Evolutionary conservation across 768 basidiomycete genomes (phyloP).

Genomic region (Suillus weaverae): DNA sequence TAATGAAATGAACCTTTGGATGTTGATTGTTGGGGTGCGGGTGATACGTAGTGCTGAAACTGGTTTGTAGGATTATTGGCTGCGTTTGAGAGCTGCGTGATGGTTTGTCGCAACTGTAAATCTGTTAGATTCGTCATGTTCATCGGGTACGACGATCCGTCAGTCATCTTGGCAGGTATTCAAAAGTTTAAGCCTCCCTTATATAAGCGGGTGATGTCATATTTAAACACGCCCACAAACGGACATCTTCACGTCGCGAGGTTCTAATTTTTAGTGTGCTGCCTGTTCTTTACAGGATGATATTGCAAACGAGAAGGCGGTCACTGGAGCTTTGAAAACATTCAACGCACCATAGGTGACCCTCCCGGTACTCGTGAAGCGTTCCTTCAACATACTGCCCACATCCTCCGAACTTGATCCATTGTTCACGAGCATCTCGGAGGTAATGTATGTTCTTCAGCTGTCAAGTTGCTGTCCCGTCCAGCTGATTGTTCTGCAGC

Average conservation of each 20-base stretch:
- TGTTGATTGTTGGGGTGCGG: slow-evolving; percentile 29
- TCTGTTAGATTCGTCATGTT: slow-evolving; percentile 54
- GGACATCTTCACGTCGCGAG: no score
- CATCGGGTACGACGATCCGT: slow-evolving; percentile 32
- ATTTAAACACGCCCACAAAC: no score
- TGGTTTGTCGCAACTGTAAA: slow-evolving; percentile 61
- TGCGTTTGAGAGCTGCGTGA: slow-evolving; percentile 50
- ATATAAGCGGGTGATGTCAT: no score
- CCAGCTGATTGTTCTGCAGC: not conserved
- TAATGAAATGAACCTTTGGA: slow-evolving; percentile 27
- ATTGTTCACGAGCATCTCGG: not conserved
- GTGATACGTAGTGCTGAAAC: slow-evolving; percentile 33
- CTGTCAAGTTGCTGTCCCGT: not conserved
- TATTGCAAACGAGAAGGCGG: no score
- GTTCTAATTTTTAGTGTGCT: no score
- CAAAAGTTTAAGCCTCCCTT: no score
- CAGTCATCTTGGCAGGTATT: slow-evolving; percentile 22
- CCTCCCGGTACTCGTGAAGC: not conserved
- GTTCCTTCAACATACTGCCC: not conserved
- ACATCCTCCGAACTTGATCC: not conserved
- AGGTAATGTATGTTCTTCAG: not conserved
- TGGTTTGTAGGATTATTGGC: slow-evolving; percentile 31
- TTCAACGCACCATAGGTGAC: not conserved
- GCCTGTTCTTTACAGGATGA: not conserved
- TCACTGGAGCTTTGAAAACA: not conserved